Evolutionary conservation across 2,329 filamentous ascomycete genomes (phyloP), one percentile per base, ranked within the genome.

Genomic region (Arthroderma sp.): DNA sequence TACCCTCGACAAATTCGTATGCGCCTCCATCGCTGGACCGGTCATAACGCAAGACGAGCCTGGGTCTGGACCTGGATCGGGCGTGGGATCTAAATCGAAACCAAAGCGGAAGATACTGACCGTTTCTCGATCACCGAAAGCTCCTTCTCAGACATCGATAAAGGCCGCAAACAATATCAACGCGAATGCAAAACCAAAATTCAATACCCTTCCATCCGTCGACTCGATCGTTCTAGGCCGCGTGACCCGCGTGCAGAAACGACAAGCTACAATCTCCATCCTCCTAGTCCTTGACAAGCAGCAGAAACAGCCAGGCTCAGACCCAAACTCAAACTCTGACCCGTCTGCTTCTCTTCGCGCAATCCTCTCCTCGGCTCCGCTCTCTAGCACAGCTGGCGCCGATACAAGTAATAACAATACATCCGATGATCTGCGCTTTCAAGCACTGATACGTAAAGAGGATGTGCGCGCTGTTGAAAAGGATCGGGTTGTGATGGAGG

Each of bases 401-500:
- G 45, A 47, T 33, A 41, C 47, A 30, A 58, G 62, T 7, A 65
- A 65, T 44, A 65, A 64, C 46, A 61, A 58, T 42, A 67, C 54
- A 42, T 58, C 83, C 53, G 83, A 85, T 42, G 82, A 87, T 53
- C 53, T 69, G 7, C 65, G 67, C 34, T 93, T 88, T 75, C 82
- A 86, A 64, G 87, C 84, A 4, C 69, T 93, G 49, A 87, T 94
- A 48, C 76, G 87, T 11, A 78, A 81, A 50, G 89, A 96, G 67
- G 91, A 98, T 60, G 85, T 98, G 31, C 75, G 91, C 45, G 86
- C 87, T 3, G 94, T 91, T 11, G 91, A 98, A 68, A 94, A 95
- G 67, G 91, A 96, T 61, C 85, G 85, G 54, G 85, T 95, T 37
- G 85, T 83, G 61, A 84, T 96, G 50, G 81, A 85, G 53, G 87